phyloP scores from a whole-genome alignment of 2,329 filamentous ascomycete genomes.

The Ilyonectria mors-panacis region DNA sequence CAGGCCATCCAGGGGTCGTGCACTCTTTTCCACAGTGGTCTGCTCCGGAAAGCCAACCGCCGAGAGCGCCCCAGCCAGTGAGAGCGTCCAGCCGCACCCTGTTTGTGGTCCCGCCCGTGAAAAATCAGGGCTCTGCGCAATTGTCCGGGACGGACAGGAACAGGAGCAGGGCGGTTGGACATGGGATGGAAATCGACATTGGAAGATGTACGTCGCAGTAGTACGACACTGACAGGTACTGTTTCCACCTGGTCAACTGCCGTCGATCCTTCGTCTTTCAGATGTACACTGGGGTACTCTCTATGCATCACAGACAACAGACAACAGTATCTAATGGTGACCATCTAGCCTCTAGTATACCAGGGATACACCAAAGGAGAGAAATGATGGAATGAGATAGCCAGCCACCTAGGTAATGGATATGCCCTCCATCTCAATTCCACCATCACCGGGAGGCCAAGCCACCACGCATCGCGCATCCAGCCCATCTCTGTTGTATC shows the following conservation, averaged over 20 bases:
- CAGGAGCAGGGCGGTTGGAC: slow-evolving; percentile 3
- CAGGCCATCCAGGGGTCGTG: neutral
- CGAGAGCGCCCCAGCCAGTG: slow-evolving; percentile 19
- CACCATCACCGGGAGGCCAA: neutral
- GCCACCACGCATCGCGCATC: neutral
- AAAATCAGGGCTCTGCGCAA: slow-evolving; percentile 5
- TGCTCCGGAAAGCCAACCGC: slow-evolving; percentile 24
- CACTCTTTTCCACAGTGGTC: slow-evolving; percentile 13
- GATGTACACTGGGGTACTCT: neutral
- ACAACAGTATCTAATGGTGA: neutral
- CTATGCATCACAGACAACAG: neutral
- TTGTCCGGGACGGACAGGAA: slow-evolving; percentile 20
- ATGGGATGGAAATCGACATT: neutral
- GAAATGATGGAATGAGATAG: neutral
- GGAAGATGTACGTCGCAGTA: neutral
- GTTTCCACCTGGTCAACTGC: neutral
- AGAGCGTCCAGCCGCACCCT: neutral
- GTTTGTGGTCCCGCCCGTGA: slow-evolving; percentile 11
- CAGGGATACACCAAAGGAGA: neutral
- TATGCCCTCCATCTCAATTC: neutral
- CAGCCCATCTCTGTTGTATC: neutral
- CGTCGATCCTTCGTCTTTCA: neutral
- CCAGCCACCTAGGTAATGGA: neutral
- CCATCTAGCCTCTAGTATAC: neutral
- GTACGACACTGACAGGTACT: neutral